Evolutionary conservation across 495 filamentous ascomycete genomes (phyloP).

Genomic region (Lasiosphaeria hispida): DNA sequence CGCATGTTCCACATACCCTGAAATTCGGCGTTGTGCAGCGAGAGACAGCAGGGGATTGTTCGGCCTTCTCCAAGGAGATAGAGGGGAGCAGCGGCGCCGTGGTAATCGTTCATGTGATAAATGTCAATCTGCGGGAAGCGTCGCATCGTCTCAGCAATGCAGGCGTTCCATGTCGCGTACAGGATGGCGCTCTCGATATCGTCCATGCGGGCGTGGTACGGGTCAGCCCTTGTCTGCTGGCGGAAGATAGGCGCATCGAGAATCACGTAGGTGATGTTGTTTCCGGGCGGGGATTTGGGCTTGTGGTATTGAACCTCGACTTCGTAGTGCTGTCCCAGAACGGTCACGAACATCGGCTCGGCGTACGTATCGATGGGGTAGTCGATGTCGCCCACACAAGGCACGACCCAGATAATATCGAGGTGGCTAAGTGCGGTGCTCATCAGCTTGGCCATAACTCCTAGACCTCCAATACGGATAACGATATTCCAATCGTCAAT

Average conservation of each 20-base stretch:
- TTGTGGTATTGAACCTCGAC: slow-evolving; percentile 66
- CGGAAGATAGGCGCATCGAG: slow-evolving; percentile 70
- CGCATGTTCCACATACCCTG: slow-evolving; percentile 75
- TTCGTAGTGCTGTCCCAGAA: slow-evolving; percentile 62
- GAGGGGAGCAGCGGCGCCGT: slow-evolving; percentile 68
- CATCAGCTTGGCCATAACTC: slow-evolving; percentile 73
- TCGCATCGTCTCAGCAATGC: slow-evolving; percentile 61
- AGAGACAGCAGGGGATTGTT: slow-evolving; percentile 58
- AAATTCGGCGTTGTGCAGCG: slow-evolving; percentile 61
- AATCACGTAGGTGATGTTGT: slow-evolving; percentile 72
- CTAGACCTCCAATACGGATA: slow-evolving; percentile 71
- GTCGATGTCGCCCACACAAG: slow-evolving; percentile 68
- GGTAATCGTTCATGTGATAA: slow-evolving; percentile 82
- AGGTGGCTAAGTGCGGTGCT: slow-evolving; percentile 65
- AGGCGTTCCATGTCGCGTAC: slow-evolving; percentile 74
- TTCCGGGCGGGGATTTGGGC: slow-evolving; percentile 23
- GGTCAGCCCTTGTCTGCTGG: slow-evolving; percentile 63
- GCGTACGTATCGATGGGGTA: slow-evolving; percentile 60
- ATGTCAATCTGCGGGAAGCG: slow-evolving; percentile 61
- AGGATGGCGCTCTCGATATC: slow-evolving; percentile 69
- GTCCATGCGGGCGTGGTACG: slow-evolving; percentile 72
- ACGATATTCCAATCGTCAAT: slow-evolving; percentile 71
- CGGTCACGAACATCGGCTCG: slow-evolving; percentile 63
- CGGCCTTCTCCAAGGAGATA: slow-evolving; percentile 58
- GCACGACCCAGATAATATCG: slow-evolving; percentile 73